These are phyloP conservation scores for Botrytis deweyae DNA, from an alignment of 2,329 filamentous ascomycete species.

Conservation along the genomic window DNA sequence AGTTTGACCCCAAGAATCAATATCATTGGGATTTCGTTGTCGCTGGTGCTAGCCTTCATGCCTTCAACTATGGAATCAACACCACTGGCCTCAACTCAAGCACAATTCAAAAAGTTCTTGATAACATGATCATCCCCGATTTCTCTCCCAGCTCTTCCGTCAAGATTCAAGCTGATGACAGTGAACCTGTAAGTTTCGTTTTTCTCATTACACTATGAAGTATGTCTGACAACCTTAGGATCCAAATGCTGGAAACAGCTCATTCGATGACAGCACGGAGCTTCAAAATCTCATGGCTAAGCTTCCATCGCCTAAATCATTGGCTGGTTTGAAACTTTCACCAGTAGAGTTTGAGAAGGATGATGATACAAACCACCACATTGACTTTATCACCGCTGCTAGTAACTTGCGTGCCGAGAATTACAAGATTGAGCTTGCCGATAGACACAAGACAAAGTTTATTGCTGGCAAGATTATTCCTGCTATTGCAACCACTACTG, in stretches of 20 bases:
- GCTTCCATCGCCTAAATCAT: constrained; percentile 74
- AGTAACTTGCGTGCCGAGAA: constrained; percentile 97
- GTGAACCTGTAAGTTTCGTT: constrained; percentile 66
- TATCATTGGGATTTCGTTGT: constrained; percentile 88
- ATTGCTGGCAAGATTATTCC: constrained; percentile 99
- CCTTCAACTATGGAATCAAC: constrained; percentile 97
- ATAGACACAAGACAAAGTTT: constrained; percentile 98
- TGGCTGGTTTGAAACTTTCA: constrained; percentile 84
- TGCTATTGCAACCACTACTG: constrained; percentile 95
- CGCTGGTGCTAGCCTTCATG: constrained; percentile 86
- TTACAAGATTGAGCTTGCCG: constrained; percentile 91
- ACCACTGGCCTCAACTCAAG: constrained; percentile 69
- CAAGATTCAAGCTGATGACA: constrained; percentile 96
- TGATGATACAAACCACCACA: constrained; percentile 96
- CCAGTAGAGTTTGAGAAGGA: constrained; percentile 99
- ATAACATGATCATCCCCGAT: constrained; percentile 93
- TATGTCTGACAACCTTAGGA: constrained; percentile 49
- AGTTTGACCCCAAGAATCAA: constrained; percentile 80
- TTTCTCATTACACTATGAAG: not conserved
- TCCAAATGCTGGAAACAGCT: constrained; percentile 64
- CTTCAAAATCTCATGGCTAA: constrained; percentile 68
- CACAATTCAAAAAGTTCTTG: constrained; percentile 76
- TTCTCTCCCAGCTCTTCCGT: constrained; percentile 87
- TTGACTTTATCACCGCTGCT: constrained; percentile 97
- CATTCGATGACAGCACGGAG: constrained; percentile 72